Base-by-base conservation (phyloP, 2,329 filamentous ascomycete genomes). In the Kalaharituber pfeilii region DNA sequence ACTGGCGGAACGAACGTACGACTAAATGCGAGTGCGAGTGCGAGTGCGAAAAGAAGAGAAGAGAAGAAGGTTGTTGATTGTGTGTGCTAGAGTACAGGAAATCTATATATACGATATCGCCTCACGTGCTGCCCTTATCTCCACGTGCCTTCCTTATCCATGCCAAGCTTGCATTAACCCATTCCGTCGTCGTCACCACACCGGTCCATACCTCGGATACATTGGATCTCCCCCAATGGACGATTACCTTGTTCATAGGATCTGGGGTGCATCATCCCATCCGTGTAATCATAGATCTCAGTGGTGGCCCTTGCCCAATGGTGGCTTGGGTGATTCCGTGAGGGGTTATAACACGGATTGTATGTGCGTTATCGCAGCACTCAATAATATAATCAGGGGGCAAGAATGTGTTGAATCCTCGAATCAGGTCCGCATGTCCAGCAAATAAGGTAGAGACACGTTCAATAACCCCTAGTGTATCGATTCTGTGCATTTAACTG, bases 381-480 rank as follows among this genome's bases (percentile, higher is more conserved):
- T 98, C 91, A 57, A 98, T 98, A 55, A 91, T 78, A 67, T 98
- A 98, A 2, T 91, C 88, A 0, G 88, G 88, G 2, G 91, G 91
- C 7, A 98, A 72, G 67, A 98, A 98, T 0, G 91, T 98, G 66
- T 98, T 98, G 68, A 98, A 98, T 0, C 91, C 91, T 68, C 96
- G 89, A 50, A 98, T 96, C 25, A 94, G 75, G 66, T 85, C 91
- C 2, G 91, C 91, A 64, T 98, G 89, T 2, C 91, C 91, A 22
- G 89, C 88, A 66, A 98, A 98, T 1, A 98, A 78, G 52, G 87
- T 86, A 1, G 91, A 96, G 26, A 98, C 91, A 50, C 91, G 81
- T 64, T 94, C 93, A 62, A 98, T 98, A 2, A 98, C 91, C 1
- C 91, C 91, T 0, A 91, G 91, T 0, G 91, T 98, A 67, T 98